Evolutionary conservation across 495 filamentous ascomycete genomes (phyloP).

Genomic region (Ascobolus immersus): DNA sequence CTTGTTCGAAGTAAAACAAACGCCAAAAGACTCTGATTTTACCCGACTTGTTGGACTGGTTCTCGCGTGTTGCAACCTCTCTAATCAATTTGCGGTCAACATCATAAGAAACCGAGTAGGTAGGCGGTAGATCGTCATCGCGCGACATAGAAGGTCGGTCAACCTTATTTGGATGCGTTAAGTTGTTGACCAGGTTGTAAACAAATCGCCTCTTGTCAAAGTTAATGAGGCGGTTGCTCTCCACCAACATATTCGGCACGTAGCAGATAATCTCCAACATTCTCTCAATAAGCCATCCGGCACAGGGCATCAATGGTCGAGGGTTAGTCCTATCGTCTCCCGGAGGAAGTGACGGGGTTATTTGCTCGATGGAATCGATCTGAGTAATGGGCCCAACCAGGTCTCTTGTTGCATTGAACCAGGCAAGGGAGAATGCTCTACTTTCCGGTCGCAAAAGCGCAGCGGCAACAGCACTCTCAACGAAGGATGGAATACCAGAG

Average conservation of each 20-base stretch:
- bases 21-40: constrained; percentile 15
- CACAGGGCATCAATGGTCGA: constrained; percentile 15
- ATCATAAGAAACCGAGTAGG: constrained; percentile 4
- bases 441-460: constrained; percentile 16
- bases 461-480: constrained; percentile 14
- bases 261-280: constrained; percentile 17
- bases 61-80: constrained; percentile 14
- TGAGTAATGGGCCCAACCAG: constrained; percentile 5
- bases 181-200: constrained; percentile 18
- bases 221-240: constrained; percentile 18
- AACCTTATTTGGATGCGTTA: constrained; percentile 11
- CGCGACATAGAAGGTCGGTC: constrained; percentile 5
- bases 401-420: constrained; percentile 11
- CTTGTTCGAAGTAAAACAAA: constrained; percentile 15
- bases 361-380: constrained; percentile 15
- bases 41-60: constrained; percentile 9
- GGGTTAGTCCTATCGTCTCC: constrained; percentile 8
- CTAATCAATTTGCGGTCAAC: constrained; percentile 12
- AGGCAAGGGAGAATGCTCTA: constrained; percentile 13
- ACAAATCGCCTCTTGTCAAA: constrained; percentile 18
- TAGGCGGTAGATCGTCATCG: background rate
- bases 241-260: constrained; percentile 18
- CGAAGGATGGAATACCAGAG: constrained; percentile 16
- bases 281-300: constrained; percentile 17
- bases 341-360: constrained; percentile 14